Conservation (phyloP, 768 basidiomycete species). For the Steccherinum ochraceum region DNA sequence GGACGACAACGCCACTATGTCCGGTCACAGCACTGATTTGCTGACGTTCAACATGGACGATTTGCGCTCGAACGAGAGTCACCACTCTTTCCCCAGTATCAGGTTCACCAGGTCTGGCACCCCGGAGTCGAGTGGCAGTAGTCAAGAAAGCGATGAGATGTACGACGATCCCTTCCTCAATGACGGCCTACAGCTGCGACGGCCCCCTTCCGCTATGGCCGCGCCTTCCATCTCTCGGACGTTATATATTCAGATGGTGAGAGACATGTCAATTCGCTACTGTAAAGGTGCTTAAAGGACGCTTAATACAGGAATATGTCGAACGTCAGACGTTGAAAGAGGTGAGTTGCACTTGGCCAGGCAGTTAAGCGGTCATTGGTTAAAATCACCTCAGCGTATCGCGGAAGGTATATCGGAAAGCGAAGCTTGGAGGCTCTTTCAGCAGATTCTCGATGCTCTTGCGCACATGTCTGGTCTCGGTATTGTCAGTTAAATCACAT, state of each 20-base stretch:
- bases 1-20: constrained; percentile 24
- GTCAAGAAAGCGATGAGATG: constrained; percentile 36
- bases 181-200: constrained; percentile 13
- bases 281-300: background rate
- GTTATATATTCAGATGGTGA: constrained; percentile 92
- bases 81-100: constrained; percentile 78
- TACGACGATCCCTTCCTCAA: background rate
- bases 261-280: constrained; percentile 7
- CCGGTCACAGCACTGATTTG: constrained; percentile 14
- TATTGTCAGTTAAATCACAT: constrained; percentile 62
- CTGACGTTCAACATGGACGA: constrained; percentile 65
- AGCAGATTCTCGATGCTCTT: constrained; percentile 85
- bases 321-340: constrained; percentile 88
- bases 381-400: constrained; percentile 49
- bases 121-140: constrained; percentile 27
- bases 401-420: constrained; percentile 78
- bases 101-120: constrained; percentile 57
- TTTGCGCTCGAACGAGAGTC: constrained; percentile 42
- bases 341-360: constrained; percentile 32
- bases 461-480: constrained; percentile 84
- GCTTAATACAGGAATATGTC: constrained; percentile 65
- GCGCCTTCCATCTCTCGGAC: constrained; percentile 35
- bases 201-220: constrained; percentile 15
- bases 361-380: no score
- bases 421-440: constrained; percentile 86